Base-by-base conservation (phyloP, 805 yeast genomes). In the Tetrapisispora pingtungensis region DNA sequence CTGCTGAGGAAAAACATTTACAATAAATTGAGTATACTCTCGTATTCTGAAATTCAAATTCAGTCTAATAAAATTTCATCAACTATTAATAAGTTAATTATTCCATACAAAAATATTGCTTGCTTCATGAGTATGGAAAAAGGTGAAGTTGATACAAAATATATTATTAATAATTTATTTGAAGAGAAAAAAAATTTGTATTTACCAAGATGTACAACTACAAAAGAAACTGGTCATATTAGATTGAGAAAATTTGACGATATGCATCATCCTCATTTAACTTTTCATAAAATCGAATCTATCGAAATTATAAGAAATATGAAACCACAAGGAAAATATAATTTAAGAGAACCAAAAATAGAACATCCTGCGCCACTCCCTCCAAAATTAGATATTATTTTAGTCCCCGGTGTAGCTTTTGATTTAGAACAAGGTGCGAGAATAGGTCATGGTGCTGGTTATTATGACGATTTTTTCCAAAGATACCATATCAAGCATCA, bases 401-500 rank as follows among this genome's bases (percentile, higher is more conserved):
- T 90, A 7, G 70, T 90, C 0, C 97, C 97, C 0, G 97, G 95
- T 0, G 81, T 90, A 1, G 96, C 85, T 1, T 89, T 85, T 61
- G 50, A 57, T 12, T 54, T 58, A 6, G 41, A 51, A 20, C 48
- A 51, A 6, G 66, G 78, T 19, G 60, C 68, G 12, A 61, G 98
- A 43, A 59, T 90, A 43, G 98, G 98, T 1, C 95, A 87, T 59
- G 98, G 98, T 1, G 90, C 81, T 5, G 98, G 97, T 0, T 88
- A 77, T 61, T 90, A 93, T 60, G 98, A 90, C 59, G 86, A 81
- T 53, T 84, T 70, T 54, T 71, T 84, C 35, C 65, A 70, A 38
- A 64, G 82, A 41, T 78, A 78, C 51, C 42, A 41, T 27, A 45
- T 51, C 24, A 45, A 50, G 20, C 49, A 54, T 32, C 51, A 56